Evolutionary conservation across 176 grass and related monocot species (phyloP).

Genomic region (Zoysia japonica): DNA sequence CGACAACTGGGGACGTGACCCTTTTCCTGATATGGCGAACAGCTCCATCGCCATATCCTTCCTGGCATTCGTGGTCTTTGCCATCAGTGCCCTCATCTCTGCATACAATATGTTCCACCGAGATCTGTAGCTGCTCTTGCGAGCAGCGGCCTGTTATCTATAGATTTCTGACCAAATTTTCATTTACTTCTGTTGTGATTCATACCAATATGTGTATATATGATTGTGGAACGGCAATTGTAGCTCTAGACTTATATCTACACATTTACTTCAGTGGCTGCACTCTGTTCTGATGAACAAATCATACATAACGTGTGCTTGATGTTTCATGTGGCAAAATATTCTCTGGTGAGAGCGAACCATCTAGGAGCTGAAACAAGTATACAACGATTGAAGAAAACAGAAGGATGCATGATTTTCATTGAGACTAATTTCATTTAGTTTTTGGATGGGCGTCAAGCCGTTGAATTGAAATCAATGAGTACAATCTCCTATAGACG

Average conservation of each 20-base stretch:
- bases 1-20: constrained; percentile 80
- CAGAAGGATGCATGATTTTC: not conserved
- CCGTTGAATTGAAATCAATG: too few species aligned
- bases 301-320: not conserved
- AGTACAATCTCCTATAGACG: not conserved
- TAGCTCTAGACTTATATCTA: not conserved
- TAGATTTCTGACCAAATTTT: constrained; percentile 19
- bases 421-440: too few species aligned
- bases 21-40: constrained; percentile 82
- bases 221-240: not conserved
- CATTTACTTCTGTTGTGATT: constrained; percentile 20
- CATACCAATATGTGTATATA: not conserved
- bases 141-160: not conserved
- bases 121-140: constrained; percentile 41
- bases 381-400: not conserved
- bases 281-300: not conserved
- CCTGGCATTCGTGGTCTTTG: constrained; percentile 78
- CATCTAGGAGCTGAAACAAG: not conserved
- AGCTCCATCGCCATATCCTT: constrained; percentile 83
- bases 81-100: constrained; percentile 78
- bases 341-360: not conserved
- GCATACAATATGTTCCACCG: constrained; percentile 81
- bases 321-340: not conserved
- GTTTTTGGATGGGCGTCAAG: too few species aligned
- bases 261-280: not conserved